Conservation (phyloP, 495 filamentous ascomycete species). For the Hypoxylon fuscum region DNA sequence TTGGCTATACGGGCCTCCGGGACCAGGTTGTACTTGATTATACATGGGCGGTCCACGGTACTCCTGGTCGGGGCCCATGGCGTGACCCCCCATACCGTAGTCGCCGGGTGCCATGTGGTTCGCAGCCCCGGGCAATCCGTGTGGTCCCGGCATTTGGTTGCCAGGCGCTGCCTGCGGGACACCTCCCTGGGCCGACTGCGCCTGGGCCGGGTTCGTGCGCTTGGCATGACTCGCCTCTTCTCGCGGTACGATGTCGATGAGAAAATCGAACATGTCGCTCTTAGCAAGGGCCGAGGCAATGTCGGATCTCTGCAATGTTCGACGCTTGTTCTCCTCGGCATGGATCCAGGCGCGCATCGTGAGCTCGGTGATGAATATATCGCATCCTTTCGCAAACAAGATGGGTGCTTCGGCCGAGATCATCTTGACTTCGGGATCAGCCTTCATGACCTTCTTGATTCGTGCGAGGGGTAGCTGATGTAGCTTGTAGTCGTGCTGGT, state of each 20-base stretch:
- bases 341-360: conserved; percentile 99
- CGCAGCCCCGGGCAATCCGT: conserved; percentile 64
- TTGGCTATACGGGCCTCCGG: conserved; percentile 74
- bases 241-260: conserved; percentile 97
- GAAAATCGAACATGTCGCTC: conserved; percentile 99
- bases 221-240: conserved; percentile 93
- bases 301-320: conserved; percentile 93
- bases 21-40: conserved; percentile 76
- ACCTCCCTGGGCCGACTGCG: conserved; percentile 51
- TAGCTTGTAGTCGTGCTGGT: conserved; percentile 97
- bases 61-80: conserved; percentile 75
- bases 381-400: conserved; percentile 97
- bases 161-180: conserved; percentile 58
- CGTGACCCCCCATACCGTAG: conserved; percentile 68
- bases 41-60: conserved; percentile 86
- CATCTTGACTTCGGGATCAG: conserved; percentile 99
- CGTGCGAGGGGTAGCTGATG: conserved; percentile 94
- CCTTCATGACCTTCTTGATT: conserved; percentile 99
- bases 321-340: conserved; percentile 97
- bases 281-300: conserved; percentile 95
- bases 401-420: conserved; percentile 98
- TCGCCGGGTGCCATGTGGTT: conserved; percentile 78
- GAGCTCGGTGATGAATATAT: conserved; percentile 98
- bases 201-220: conserved; percentile 65
- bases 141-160: conserved; percentile 69